These are phyloP conservation scores for Tuber calosporum DNA, from an alignment of 495 filamentous ascomycete species.

Conservation along the genomic window DNA sequence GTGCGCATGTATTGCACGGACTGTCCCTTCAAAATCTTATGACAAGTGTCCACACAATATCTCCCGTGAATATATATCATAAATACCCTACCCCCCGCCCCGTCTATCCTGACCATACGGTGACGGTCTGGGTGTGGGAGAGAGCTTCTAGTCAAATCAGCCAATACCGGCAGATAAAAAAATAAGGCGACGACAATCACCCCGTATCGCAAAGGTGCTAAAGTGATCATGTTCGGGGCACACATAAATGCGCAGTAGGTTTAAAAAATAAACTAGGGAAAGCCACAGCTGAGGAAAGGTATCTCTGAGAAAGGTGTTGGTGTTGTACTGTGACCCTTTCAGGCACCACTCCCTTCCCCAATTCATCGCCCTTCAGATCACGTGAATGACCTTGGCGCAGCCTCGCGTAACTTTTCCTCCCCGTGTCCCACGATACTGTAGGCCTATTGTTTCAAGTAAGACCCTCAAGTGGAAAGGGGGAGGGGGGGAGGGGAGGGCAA, in stretches of 20 bases:
- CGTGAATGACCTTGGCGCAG: background rate
- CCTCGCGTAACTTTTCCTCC: constrained; percentile 3
- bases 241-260: background rate
- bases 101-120: background rate
- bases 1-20: background rate
- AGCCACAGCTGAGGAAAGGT: background rate
- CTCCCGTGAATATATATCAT: background rate
- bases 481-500: background rate
- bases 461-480: background rate
- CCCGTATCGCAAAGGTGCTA: background rate
- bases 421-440: background rate
- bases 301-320: background rate
- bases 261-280: background rate
- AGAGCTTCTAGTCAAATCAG: background rate
- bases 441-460: background rate
- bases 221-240: background rate
- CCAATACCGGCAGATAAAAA: background rate
- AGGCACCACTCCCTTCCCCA: background rate
- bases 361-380: background rate
- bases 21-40: background rate
- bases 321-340: background rate
- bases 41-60: background rate
- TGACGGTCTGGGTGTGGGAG: background rate
- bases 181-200: background rate
- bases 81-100: background rate